Evolutionary conservation across 208 protist species (phyloP).

Genomic region (Leishmania tropica): DNA sequence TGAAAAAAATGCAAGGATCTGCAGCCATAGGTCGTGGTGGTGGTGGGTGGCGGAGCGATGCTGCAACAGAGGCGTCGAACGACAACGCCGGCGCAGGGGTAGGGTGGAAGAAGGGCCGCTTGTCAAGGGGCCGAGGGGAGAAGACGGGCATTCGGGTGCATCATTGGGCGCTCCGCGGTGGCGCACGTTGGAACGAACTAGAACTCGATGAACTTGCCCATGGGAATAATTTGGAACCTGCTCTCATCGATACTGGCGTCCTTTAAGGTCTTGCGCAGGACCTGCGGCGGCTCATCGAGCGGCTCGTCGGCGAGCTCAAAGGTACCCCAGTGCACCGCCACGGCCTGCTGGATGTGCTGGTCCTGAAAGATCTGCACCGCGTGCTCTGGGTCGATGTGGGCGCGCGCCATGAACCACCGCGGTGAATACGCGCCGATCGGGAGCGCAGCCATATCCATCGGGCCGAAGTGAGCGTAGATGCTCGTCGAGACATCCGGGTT

Average conservation of each 20-base stretch:
- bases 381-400: conserved; percentile 75
- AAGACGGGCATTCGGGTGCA: too few species aligned
- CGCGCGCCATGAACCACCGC: conserved; percentile 56
- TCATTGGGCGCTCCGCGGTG: background rate
- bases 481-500: conserved; percentile 48
- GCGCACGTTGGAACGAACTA: background rate
- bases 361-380: conserved; percentile 79
- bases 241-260: conserved; percentile 24
- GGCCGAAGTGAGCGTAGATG: conserved; percentile 49
- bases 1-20: too few species aligned
- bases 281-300: conserved; percentile 67
- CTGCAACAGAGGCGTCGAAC: too few species aligned
- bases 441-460: conserved; percentile 71
- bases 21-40: too few species aligned
- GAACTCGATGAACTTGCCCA: conserved; percentile 45
- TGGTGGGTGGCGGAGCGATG: too few species aligned
- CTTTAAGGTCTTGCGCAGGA: conserved; percentile 34
- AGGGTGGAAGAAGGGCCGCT: too few species aligned
- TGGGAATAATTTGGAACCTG: conserved; percentile 42
- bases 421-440: conserved; percentile 88
- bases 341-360: conserved; percentile 37
- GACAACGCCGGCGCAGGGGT: too few species aligned
- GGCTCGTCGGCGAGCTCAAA: conserved; percentile 81
- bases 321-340: conserved; percentile 89
- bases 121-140: too few species aligned